These are phyloP conservation scores for Coemansia aciculifera DNA, from an alignment of 192 early-diverging fungal species.

Conservation along the genomic window DNA sequence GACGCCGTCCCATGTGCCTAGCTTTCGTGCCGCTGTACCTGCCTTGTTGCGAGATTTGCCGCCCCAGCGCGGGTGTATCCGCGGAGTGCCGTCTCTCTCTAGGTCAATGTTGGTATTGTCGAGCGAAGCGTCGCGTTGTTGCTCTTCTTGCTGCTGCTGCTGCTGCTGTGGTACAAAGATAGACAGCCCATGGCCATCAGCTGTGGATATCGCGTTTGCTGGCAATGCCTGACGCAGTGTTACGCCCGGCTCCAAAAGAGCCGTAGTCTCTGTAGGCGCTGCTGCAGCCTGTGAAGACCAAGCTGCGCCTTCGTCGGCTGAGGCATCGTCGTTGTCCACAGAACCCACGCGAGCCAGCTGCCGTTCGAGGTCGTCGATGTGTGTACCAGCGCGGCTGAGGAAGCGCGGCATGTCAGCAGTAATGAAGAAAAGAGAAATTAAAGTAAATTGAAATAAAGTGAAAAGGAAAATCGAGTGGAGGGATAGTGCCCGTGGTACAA, in stretches of 20 bases:
- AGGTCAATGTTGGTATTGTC: background rate
- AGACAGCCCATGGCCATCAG: background rate
- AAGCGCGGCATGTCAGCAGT: constrained; percentile 41
- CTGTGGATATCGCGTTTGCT: background rate
- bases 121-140: background rate
- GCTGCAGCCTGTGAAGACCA: background rate
- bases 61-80: background rate
- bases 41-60: background rate
- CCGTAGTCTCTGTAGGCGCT: constrained; percentile 7
- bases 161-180: background rate
- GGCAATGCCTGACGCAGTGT: background rate
- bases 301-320: constrained; percentile 18
- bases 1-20: constrained; percentile 70
- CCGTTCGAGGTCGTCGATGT: constrained; percentile 53
- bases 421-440: background rate
- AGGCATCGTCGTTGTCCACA: constrained; percentile 31
- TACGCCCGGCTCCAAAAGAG: background rate
- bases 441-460: background rate
- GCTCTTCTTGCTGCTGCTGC: background rate
- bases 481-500: background rate
- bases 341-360: constrained; percentile 54
- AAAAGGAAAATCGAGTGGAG: background rate
- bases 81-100: background rate
- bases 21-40: constrained; percentile 43
- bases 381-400: constrained; percentile 53